A percentile compares a stretch with the other conserved stretches of the same genome.
These are phyloP conservation scores for Xylariaceae sp. DNA, from an alignment of 2,329 filamentous ascomycete species.

Conservation along the genomic window DNA sequence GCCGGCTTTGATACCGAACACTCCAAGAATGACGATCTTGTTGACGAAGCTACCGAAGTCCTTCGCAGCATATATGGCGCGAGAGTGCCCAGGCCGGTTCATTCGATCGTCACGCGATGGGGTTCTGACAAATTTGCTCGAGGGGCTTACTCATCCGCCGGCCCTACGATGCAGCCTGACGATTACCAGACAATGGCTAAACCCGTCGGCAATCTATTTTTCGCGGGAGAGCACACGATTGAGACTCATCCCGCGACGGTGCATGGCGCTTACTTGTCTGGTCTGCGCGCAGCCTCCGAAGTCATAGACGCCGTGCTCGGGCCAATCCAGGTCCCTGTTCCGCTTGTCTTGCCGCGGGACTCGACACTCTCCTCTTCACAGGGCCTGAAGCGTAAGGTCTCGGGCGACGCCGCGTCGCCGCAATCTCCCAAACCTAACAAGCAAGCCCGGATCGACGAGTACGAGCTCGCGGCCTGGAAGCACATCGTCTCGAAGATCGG, in stretches of 20 bases:
- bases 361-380: slow-evolving; percentile 38
- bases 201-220: slow-evolving; percentile 83
- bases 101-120: slow-evolving; percentile 92
- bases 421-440: slow-evolving; percentile 49
- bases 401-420: slow-evolving; percentile 26
- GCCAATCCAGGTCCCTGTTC: slow-evolving; percentile 74
- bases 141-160: slow-evolving; percentile 94
- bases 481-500: slow-evolving; percentile 64
- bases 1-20: slow-evolving; percentile 87
- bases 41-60: slow-evolving; percentile 79
- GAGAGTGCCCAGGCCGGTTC: slow-evolving; percentile 74
- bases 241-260: slow-evolving; percentile 96
- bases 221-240: slow-evolving; percentile 95
- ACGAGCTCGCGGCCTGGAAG: slow-evolving; percentile 57
- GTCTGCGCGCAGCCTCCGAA: slow-evolving; percentile 85
- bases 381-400: slow-evolving; percentile 58
- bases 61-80: slow-evolving; percentile 75
- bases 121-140: slow-evolving; percentile 86
- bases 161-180: slow-evolving; percentile 75
- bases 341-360: slow-evolving; percentile 71
- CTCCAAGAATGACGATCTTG: slow-evolving; percentile 72
- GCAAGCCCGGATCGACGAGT: slow-evolving; percentile 57
- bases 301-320: slow-evolving; percentile 80
- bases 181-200: slow-evolving; percentile 94
- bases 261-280: slow-evolving; percentile 93